A percentile compares a stretch with the other conserved stretches of the same genome.
These are phyloP conservation scores for Olyra latifolia DNA, from an alignment of 176 grass and related monocot species.

Conservation along the genomic window DNA sequence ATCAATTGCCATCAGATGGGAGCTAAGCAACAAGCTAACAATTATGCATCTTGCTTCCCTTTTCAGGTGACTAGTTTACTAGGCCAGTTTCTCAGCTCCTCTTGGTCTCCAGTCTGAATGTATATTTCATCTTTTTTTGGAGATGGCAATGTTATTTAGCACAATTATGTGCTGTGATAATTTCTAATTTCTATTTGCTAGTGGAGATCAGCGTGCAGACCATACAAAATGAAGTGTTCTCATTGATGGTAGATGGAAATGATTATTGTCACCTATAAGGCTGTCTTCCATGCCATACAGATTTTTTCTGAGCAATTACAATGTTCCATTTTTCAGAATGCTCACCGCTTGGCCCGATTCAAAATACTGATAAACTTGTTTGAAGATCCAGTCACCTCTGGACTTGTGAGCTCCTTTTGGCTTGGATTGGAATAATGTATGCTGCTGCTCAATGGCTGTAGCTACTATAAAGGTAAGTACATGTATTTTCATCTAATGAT, in stretches of 20 bases:
- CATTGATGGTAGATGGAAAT: conserved; percentile 8
- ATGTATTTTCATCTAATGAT: conserved; percentile 14
- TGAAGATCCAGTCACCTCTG: conserved; percentile 1
- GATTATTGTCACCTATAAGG: not conserved
- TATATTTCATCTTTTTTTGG: conserved; percentile 18
- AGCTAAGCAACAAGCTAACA: not conserved
- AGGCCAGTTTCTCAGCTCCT: conserved; percentile 61
- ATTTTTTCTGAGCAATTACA: conserved; percentile 2
- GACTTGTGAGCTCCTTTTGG: not conserved
- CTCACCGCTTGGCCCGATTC: not conserved
- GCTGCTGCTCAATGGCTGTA: not conserved
- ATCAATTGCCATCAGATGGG: not conserved
- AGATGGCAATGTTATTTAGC: conserved; percentile 1
- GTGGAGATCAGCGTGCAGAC: not conserved
- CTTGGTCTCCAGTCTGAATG: conserved; percentile 66
- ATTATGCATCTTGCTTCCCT: conserved; percentile 30
- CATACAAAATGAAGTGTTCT: not conserved
- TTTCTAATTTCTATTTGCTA: conserved; percentile 10
- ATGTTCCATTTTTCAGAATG: not conserved
- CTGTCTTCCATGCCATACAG: not conserved
- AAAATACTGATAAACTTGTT: not conserved
- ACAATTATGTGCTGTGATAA: not conserved
- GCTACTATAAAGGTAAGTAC: conserved; percentile 19
- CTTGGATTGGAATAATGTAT: not conserved
- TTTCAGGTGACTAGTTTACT: conserved; percentile 80